Evolutionary conservation across 305 asterid species (phyloP).

Genomic region (Striga hermonthica): DNA sequence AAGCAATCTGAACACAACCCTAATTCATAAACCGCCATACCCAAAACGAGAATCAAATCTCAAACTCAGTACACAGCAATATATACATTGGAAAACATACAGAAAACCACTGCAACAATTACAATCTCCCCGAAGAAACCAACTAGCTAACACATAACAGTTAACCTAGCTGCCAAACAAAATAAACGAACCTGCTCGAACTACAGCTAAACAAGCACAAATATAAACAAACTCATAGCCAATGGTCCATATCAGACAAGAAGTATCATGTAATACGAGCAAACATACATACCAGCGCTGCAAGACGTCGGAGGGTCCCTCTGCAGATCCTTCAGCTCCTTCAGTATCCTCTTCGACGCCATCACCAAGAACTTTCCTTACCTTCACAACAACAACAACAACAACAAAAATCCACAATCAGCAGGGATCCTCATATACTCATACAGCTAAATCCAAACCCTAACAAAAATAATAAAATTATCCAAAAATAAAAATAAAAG

Average conservation of each 20-base stretch:
- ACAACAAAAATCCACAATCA: background rate
- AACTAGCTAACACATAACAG: background rate
- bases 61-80: background rate
- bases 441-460: background rate
- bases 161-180: background rate
- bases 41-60: no score
- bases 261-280: background rate
- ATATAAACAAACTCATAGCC: no score
- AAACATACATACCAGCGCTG: constrained; percentile 41
- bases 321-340: constrained; percentile 42
- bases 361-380: constrained; percentile 22
- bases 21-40: background rate
- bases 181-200: background rate
- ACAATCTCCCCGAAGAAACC: no score
- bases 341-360: constrained; percentile 46
- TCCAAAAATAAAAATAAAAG: background rate
- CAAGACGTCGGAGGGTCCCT: constrained; percentile 49
- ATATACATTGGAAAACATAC: background rate
- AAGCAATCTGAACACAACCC: background rate
- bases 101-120: no score
- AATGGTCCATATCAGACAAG: no score
- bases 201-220: background rate
- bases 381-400: constrained; percentile 35
- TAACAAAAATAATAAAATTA: background rate
- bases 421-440: background rate